Evolutionary conservation across 2,329 filamentous ascomycete species (phyloP), one percentile per base, ranked within the genome.

Genomic region (Aspergillus brunneoviolaceus): DNA sequence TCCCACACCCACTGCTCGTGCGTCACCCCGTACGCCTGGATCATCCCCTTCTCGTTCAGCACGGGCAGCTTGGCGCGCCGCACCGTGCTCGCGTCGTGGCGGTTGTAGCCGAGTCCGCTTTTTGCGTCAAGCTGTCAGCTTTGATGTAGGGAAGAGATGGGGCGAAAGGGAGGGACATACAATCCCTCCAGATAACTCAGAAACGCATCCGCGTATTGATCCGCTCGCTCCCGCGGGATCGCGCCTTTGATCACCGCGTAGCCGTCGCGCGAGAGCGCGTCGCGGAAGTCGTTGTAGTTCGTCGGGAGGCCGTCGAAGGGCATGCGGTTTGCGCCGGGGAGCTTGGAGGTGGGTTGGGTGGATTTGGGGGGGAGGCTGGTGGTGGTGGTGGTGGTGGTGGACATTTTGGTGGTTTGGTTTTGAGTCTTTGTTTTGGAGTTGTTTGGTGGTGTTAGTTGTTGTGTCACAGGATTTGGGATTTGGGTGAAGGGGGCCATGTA

Each of bases 1-100:
- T 72, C 73, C 81, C 81, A 82, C 3, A 78, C 76, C 63, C 82
- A 83, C 60, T 79, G 72, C 61, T 83, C 81, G 61, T 84, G 81
- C 1, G 76, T 69, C 2, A 80, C 76, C 0, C 74, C 80, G 54
- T 84, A 84, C 33, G 74, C 68, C 27, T 79, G 69, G 62, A 79
- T 79, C 74, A 82, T 82, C 39, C 81, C 80, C 69, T 81, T 82
- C 63, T 81, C 79, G 64, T 76, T 80, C 65, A 81, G 77, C 16
- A 70, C 51, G 3, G 75, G 75, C 2, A 77, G 69, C 2, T 73
- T 69, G 52, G 72, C 70, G 21, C 70, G 69, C 53, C 72, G 72
- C 12, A 73, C 70, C 5, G 74, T 77, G 0, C 64, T 68, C 2
- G 62, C 67, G 56, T 78, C 72, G 33, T 74, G 69, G 5, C 76